These are phyloP conservation scores for Pseudoperonospora humuli DNA, from an alignment of 352 stramenopile species.

Conservation along the genomic window DNA sequence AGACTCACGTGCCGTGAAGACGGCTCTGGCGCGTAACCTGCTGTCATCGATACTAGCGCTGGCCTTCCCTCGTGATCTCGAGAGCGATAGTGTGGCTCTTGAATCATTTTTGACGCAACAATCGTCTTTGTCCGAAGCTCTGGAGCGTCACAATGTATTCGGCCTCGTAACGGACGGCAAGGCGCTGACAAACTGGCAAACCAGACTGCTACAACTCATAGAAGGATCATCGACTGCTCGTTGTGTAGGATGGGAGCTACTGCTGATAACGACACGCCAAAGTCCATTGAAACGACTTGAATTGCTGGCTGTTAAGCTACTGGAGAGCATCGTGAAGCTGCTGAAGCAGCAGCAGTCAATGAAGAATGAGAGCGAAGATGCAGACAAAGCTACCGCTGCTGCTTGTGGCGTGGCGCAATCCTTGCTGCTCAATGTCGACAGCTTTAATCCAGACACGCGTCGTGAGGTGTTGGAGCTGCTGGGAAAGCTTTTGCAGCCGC, in stretches of 20 bases:
- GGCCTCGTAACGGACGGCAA: constrained; percentile 63
- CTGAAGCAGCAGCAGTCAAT: constrained; percentile 52
- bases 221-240: constrained; percentile 24
- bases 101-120: constrained; percentile 43
- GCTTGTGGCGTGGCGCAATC: constrained; percentile 40
- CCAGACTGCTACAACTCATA: constrained; percentile 49
- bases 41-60: constrained; percentile 71
- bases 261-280: constrained; percentile 51
- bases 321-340: constrained; percentile 57
- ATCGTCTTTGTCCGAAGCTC: constrained; percentile 34
- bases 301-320: constrained; percentile 38
- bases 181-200: constrained; percentile 67
- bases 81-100: constrained; percentile 31
- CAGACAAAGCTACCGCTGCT: constrained; percentile 19
- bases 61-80: constrained; percentile 51
- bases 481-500: constrained; percentile 48
- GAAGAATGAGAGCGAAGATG: constrained; percentile 22
- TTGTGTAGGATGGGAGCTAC: constrained; percentile 48
- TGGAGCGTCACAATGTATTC: constrained; percentile 70
- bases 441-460: constrained; percentile 45
- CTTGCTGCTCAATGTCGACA: constrained; percentile 42
- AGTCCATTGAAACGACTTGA: constrained; percentile 56
- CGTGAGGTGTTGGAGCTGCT: constrained; percentile 55
- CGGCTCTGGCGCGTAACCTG: constrained; percentile 62
- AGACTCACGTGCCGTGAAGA: constrained; percentile 8